These are phyloP conservation scores for Xylariaceae sp. DNA, from an alignment of 2,329 filamentous ascomycete genomes.

Conservation along the genomic window DNA sequence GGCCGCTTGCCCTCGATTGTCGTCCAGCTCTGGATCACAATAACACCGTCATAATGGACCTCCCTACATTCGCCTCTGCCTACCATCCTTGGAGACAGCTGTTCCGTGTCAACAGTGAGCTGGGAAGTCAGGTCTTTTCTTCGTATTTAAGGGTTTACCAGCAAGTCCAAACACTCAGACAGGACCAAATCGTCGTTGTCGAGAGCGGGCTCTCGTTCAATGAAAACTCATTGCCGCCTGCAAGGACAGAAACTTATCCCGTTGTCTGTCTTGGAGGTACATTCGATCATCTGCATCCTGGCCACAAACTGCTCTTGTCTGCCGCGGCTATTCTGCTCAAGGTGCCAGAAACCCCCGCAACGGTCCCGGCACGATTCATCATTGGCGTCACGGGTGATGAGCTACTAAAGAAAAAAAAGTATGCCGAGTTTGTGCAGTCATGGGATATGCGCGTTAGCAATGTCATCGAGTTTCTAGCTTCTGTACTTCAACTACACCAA, in stretches of 20 bases:
- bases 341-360: constrained; percentile 38
- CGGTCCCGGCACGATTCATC: constrained; percentile 54
- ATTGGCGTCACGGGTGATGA: constrained; percentile 87
- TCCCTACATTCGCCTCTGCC: constrained; percentile 47
- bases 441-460: constrained; percentile 70
- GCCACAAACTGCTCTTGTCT: constrained; percentile 94
- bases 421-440: constrained; percentile 70
- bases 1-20: constrained; percentile 31
- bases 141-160: constrained; percentile 46
- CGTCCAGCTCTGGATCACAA: constrained; percentile 39
- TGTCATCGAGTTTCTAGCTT: constrained; percentile 68
- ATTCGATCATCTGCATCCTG: constrained; percentile 92
- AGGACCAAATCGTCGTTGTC: constrained; percentile 48
- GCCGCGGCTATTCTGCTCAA: constrained; percentile 70
- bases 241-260: constrained; percentile 40
- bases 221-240: constrained; percentile 21
- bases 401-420: constrained; percentile 83
- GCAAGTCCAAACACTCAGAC: constrained; percentile 41
- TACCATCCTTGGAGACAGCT: constrained; percentile 59
- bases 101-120: constrained; percentile 61
- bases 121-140: constrained; percentile 54
- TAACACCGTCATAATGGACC: constrained; percentile 44
- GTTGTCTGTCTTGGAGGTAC: constrained; percentile 83
- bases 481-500: constrained; percentile 45
- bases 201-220: constrained; percentile 48